Base-by-base conservation (phyloP, 352 stramenopile genomes). In the Globisporangium iwayamae region DNA sequence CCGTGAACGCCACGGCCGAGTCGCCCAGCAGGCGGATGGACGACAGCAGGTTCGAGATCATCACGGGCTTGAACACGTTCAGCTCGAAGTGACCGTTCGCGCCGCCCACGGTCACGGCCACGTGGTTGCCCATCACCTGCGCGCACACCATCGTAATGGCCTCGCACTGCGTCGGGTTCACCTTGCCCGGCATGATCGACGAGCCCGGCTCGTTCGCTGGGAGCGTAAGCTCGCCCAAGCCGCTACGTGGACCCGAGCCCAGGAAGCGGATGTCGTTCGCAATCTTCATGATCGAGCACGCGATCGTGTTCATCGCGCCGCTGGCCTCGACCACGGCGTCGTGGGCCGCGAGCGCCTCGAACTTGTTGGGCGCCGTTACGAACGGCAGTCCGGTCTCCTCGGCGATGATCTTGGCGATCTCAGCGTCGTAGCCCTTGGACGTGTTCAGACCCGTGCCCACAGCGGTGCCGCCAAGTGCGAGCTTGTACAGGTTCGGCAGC, bases 1-100 rank as follows among this genome's bases (percentile, higher is more conserved):
- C 75, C n/a, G 94, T 90, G 75, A 99, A 99, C 56, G 76, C 89
- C 32, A 70, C 68, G 56, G 75, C 77, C 36, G 87, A 87, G 77
- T 98, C 92, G 32, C 92, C 95, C 60, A 98, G 79, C 25, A 99
- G 71, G 38, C 80, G 76, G 56, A 92, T 83, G 8, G 80, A 91
- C 36, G 73, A 87, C 56, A 93, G 70, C 48, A 91, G 64, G 66
- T 98, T 98, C 50, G 81, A 84, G 56, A 93, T 92, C 91, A 99
- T 99, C 50, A 99, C 87, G 16, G 96, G 96, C 76, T 99, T 99
- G 80, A 98, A 99, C 38, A 98, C 95, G 73, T 99, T 99, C 22
- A 99, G 81, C 76, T 99, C 94, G 71, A 99, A 99, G 63, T 98
- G 94, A 66, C 96, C 96, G 72, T 98, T 96, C 47, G 87, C 87